Evolutionary conservation across 2,329 filamentous ascomycete species (phyloP), one percentile per base, ranked within the genome.

Genomic region (Lachnellula arida): DNA sequence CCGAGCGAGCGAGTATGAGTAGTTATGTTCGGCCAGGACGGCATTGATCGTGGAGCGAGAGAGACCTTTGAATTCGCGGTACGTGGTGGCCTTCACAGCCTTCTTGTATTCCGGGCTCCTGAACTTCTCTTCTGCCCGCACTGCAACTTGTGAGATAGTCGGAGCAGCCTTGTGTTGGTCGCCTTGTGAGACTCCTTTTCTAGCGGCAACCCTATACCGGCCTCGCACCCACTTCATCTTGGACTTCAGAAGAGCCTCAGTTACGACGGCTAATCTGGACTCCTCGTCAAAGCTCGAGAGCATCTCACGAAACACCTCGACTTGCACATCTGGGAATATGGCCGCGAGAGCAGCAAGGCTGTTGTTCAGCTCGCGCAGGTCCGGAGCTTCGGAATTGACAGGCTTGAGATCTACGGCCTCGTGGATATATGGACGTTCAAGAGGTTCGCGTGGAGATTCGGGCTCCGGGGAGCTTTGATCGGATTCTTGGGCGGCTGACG

Each of bases 301-400:
- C 81, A 94, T 88, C 74, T 93, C 89, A 46, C 89, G 82, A 68
- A 94, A 90, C 17, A 92, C 89, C 63, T 92, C 88, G 57, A 89
- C 78, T 71, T 91, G 87, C n/a, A 92, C 78, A 71, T 92, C 84
- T 28, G 89, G 89, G 62, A 94, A 94, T 8, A 92, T 79, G 48
- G 82, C 82, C 22, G 84, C 82, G 44, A 94, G 80, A 12, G 80
- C 82, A 58, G 82, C 81, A 60, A 94, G 81, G 63, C 84, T 80
- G 50, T 77, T 76, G 73, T 93, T 93, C 49, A 93, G 78, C 56
- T 87, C 82, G 62, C 81, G 77, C 23, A 91, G 77, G 64, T 90
- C 81, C 40, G 81, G 80, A 37, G 80, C 74, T 57, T 86, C 81
- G 61, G 75, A 53, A 52, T 64, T 73, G 7, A 76, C 61, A 46